These are phyloP conservation scores for Rhodotorula sp. DNA, from an alignment of 1,284 basidiomycete genomes.

Conservation along the genomic window DNA sequence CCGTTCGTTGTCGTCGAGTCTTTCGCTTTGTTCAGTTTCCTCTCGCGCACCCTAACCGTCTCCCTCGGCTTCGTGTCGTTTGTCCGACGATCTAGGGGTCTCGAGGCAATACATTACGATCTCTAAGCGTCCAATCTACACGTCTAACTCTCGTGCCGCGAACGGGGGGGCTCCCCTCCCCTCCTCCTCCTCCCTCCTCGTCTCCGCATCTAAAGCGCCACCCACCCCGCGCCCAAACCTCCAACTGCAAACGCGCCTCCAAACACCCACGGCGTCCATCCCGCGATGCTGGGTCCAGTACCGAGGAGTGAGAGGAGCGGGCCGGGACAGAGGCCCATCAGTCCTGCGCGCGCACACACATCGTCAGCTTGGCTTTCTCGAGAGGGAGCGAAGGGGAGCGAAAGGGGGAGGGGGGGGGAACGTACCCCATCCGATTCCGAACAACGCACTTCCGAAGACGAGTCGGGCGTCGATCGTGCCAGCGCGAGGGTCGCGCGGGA, in stretches of 20 bases:
- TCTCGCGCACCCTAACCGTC: no score
- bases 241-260: conserved; percentile 4
- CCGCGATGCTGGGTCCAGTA: conserved; percentile 1
- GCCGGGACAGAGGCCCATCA: conserved; percentile 32
- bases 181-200: no score
- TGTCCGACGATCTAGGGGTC: no score
- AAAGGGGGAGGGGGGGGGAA: background rate
- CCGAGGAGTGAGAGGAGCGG: conserved; percentile 28
- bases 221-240: background rate
- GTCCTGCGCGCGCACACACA: conserved; percentile 5
- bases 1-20: no score
- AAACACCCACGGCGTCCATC: background rate
- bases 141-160: no score
- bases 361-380: background rate
- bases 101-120: no score
- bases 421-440: conserved; percentile 45
- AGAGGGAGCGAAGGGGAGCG: background rate
- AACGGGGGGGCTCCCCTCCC: no score
- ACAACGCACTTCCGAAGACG: conserved; percentile 43
- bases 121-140: no score
- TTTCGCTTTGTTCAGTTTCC: no score
- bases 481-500: conserved; percentile 33
- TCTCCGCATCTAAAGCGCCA: background rate
- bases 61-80: no score
- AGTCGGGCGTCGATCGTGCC: conserved; percentile 40